Conservation (phyloP, 495 filamentous ascomycete species). For the Trichoderma virens region DNA sequence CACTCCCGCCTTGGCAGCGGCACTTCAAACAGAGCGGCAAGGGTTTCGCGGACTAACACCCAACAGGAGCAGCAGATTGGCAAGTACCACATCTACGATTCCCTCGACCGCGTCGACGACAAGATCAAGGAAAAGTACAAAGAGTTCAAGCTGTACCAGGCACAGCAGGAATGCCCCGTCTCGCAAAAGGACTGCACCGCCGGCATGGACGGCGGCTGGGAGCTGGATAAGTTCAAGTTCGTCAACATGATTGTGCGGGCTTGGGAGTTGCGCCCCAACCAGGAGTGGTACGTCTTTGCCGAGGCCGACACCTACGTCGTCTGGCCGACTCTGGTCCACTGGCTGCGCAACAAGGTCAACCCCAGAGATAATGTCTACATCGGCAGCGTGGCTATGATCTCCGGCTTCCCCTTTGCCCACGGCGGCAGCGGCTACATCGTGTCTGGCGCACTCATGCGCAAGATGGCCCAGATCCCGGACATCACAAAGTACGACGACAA, state of each 20-base stretch:
- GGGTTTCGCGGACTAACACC: neutral
- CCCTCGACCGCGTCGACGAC: conserved; percentile 37
- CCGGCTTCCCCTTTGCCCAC: conserved; percentile 53
- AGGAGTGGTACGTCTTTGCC: conserved; percentile 63
- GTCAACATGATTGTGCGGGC: conserved; percentile 37
- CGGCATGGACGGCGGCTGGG: conserved; percentile 37
- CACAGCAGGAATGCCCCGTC: conserved; percentile 35
- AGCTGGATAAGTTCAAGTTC: conserved; percentile 41
- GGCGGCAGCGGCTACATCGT: conserved; percentile 62
- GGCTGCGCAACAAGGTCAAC: conserved; percentile 43
- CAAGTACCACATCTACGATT: conserved; percentile 43
- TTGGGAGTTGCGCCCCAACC: conserved; percentile 35
- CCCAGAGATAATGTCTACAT: conserved; percentile 44
- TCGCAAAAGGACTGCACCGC: conserved; percentile 34
- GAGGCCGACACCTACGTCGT: conserved; percentile 62
- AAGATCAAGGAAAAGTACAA: conserved; percentile 26
- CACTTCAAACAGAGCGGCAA: neutral
- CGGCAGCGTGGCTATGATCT: conserved; percentile 50
- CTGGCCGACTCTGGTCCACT: conserved; percentile 52
- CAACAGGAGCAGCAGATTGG: conserved; percentile 35
- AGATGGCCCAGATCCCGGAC: conserved; percentile 32
- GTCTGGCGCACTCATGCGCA: conserved; percentile 47
- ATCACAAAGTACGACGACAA: conserved; percentile 46
- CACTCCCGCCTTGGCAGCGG: neutral
- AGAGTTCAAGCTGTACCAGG: conserved; percentile 50